These are phyloP conservation scores for Picea abies DNA, from an alignment of 83 land plant genomes.

Conservation along the genomic window DNA sequence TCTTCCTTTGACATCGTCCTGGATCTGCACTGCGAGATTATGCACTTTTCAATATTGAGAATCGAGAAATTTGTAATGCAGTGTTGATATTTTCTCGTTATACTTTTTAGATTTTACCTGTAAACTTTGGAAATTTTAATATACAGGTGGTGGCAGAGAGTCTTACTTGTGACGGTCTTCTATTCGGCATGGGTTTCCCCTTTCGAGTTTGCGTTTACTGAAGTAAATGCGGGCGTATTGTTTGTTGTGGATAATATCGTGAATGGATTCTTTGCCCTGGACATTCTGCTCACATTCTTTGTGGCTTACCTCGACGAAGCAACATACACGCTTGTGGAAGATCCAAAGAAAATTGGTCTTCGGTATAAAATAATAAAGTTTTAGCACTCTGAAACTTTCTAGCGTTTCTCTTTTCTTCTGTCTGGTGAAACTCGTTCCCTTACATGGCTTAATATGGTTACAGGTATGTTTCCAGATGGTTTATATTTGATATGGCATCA, in stretches of 20 bases:
- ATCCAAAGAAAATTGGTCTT: slow-evolving; percentile 46
- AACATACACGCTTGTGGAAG: slow-evolving; percentile 48
- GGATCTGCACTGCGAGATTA: no score
- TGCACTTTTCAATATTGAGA: no score
- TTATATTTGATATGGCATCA: slow-evolving; percentile 56
- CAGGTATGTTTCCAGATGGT: slow-evolving; percentile 40
- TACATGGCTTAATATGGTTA: slow-evolving; percentile 32
- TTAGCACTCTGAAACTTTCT: no score
- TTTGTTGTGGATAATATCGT: slow-evolving; percentile 52
- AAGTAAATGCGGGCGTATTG: slow-evolving; percentile 20
- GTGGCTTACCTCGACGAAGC: slow-evolving; percentile 61
- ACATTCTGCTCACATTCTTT: slow-evolving; percentile 66
- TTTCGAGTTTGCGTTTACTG: slow-evolving; percentile 63
- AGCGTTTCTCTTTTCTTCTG: no score
- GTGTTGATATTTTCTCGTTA: no score
- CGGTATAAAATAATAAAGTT: slow-evolving; percentile 16
- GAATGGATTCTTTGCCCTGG: slow-evolving; percentile 66
- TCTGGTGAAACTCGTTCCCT: no score
- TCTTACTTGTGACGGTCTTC: slow-evolving; percentile 45
- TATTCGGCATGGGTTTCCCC: slow-evolving; percentile 75
- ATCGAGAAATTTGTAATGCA: no score
- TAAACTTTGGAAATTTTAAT: neutral
- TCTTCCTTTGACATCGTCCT: no score
- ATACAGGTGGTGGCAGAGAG: slow-evolving; percentile 48
- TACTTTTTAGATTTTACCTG: no score